A percentile compares a stretch with the other conserved stretches of the same genome.
phyloP scores from a whole-genome alignment of 495 filamentous ascomycete species.

The Clohesyomyces aquaticus region DNA sequence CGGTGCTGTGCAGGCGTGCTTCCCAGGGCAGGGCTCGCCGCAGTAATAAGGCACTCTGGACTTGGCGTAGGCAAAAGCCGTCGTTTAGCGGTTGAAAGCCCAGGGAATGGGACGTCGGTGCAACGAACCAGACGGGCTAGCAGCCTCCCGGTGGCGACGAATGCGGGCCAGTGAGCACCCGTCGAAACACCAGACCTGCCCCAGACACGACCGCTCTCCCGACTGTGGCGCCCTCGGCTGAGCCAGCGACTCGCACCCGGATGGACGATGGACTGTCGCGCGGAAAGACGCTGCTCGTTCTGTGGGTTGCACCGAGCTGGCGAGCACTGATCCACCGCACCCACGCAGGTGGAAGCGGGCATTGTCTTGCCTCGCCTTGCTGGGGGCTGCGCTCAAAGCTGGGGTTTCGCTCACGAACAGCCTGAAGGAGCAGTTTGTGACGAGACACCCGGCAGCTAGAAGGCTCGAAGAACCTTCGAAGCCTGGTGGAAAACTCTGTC shows the following conservation, averaged over 20 bases:
- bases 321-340: too few species aligned
- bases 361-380: too few species aligned
- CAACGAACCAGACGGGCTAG: background rate
- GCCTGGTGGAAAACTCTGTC: background rate
- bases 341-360: too few species aligned
- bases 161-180: background rate
- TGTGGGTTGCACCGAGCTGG: background rate
- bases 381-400: background rate
- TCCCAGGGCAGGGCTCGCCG: background rate
- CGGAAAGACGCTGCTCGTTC: background rate
- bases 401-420: background rate
- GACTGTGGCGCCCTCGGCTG: background rate
- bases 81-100: conserved; percentile 1
- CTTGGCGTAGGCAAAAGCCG: background rate
- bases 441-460: conserved; percentile 11
- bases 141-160: background rate
- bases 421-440: background rate
- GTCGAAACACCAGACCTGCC: too few species aligned
- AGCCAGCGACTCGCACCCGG: too few species aligned
- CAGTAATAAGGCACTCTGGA: conserved; percentile 18
- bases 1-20: background rate
- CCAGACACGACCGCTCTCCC: too few species aligned
- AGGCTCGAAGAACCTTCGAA: conserved; percentile 11
- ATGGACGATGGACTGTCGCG: background rate
- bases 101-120: background rate